phyloP scores from a whole-genome alignment of 2,329 filamentous ascomycete genomes.

The Alternaria hordeiaustralica region DNA sequence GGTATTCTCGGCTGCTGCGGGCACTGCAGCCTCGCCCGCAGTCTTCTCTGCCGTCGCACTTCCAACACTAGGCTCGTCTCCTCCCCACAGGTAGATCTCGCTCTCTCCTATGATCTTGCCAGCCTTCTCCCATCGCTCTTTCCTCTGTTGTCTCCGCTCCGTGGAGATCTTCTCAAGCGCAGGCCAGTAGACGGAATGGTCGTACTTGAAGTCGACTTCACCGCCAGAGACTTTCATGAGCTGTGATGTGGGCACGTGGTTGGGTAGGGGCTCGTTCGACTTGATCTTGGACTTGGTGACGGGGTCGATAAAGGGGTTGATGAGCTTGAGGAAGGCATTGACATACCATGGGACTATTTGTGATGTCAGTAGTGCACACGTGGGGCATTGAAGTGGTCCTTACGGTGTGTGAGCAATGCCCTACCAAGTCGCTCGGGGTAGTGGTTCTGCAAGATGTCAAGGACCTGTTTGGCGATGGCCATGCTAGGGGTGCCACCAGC shows the following conservation, averaged over 20 bases:
- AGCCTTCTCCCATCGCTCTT: constrained; percentile 76
- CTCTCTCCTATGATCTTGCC: constrained; percentile 85
- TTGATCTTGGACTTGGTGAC: constrained; percentile 93
- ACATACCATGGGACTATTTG: constrained; percentile 84
- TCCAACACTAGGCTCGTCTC: constrained; percentile 44
- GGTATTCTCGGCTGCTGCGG: background rate
- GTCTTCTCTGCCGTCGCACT: constrained; percentile 2
- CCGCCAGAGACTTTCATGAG: constrained; percentile 82
- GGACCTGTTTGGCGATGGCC: constrained; percentile 78
- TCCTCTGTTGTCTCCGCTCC: constrained; percentile 67
- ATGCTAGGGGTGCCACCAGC: constrained; percentile 78
- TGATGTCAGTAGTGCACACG: constrained; percentile 4
- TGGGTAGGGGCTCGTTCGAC: constrained; percentile 90
- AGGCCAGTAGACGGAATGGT: constrained; percentile 89
- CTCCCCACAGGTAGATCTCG: constrained; percentile 87
- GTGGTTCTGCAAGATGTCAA: constrained; percentile 91
- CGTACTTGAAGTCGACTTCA: constrained; percentile 86
- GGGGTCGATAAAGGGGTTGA: constrained; percentile 96
- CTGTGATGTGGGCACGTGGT: constrained; percentile 81
- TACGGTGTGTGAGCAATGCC: constrained; percentile 88
- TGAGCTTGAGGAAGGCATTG: constrained; percentile 92
- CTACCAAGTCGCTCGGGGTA: constrained; percentile 91
- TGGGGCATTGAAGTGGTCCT: constrained; percentile 36
- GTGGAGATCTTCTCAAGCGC: constrained; percentile 75
- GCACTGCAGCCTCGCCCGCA: background rate